A percentile compares a stretch with the other conserved stretches of the same genome.
Conservation (phyloP, 805 yeast genomes). For the Sungouiella blattae region DNA sequence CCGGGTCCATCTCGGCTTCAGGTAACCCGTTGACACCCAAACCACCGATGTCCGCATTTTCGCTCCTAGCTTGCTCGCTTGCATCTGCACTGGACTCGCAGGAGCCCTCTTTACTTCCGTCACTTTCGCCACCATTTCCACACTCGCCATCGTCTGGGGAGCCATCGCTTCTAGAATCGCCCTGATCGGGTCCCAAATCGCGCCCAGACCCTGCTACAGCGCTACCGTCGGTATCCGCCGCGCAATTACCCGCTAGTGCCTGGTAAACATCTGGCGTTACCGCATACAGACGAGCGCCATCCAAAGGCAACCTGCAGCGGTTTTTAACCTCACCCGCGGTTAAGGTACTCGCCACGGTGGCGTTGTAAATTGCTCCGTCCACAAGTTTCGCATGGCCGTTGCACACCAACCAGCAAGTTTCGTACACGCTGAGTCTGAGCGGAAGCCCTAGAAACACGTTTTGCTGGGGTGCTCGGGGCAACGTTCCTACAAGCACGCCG, state of each 20-base stretch:
- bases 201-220: no score
- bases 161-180: background rate
- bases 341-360: constrained; percentile 3
- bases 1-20: no score
- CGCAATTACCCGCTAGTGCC: no score
- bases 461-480: constrained; percentile 91
- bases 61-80: background rate
- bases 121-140: no score
- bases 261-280: constrained; percentile 9
- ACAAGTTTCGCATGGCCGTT: constrained; percentile 41
- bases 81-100: background rate
- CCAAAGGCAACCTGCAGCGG: constrained; percentile 4
- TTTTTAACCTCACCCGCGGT: background rate
- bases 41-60: background rate
- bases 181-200: background rate
- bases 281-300: constrained; percentile 11
- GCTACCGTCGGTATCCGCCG: background rate
- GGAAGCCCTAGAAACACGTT: constrained; percentile 86
- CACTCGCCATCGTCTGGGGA: background rate
- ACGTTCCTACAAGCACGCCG: constrained; percentile 79
- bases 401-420: constrained; percentile 60
- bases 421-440: constrained; percentile 67
- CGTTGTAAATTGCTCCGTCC: constrained; percentile 33
- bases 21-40: no score
- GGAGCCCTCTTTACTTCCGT: no score